A percentile compares a stretch with the other conserved stretches of the same genome.
phyloP scores from a whole-genome alignment of 192 early-diverging fungal genomes.

The Podila clonocystis region DNA sequence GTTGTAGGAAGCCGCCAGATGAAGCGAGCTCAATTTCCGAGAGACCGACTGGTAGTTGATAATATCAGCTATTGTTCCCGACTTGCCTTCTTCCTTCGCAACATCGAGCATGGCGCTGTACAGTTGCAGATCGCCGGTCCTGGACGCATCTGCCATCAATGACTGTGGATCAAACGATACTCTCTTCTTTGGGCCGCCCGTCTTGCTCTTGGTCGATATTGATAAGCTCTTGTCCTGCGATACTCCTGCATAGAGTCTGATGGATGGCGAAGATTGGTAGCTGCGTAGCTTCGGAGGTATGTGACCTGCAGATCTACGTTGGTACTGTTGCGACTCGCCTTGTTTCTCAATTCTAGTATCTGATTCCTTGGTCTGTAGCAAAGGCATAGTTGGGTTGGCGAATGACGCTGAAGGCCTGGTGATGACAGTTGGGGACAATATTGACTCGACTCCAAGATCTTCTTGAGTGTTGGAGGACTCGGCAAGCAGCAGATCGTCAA shows the following conservation, averaged over 20 bases:
- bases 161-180: conserved; percentile 44
- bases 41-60: conserved; percentile 43
- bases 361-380: background rate
- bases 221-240: background rate
- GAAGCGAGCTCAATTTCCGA: conserved; percentile 35
- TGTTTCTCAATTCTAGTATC: background rate
- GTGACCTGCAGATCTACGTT: conserved; percentile 6
- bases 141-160: conserved; percentile 44
- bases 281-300: conserved; percentile 35
- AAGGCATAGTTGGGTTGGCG: background rate
- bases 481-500: conserved; percentile 19
- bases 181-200: conserved; percentile 6
- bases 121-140: conserved; percentile 33
- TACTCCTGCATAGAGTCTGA: conserved; percentile 13
- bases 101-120: conserved; percentile 30
- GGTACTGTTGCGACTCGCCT: background rate
- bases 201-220: conserved; percentile 9
- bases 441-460: conserved; percentile 11
- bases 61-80: conserved; percentile 26
- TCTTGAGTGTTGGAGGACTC: conserved; percentile 6
- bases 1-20: conserved; percentile 46
- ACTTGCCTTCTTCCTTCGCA: conserved; percentile 10
- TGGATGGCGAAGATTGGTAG: conserved; percentile 51
- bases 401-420: background rate
- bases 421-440: conserved; percentile 27